A percentile compares a stretch with the other conserved stretches of the same genome.
Evolutionary conservation across 1,139 yeast species (phyloP).

Genomic region (Saccharomycopsis hybrid): DNA sequence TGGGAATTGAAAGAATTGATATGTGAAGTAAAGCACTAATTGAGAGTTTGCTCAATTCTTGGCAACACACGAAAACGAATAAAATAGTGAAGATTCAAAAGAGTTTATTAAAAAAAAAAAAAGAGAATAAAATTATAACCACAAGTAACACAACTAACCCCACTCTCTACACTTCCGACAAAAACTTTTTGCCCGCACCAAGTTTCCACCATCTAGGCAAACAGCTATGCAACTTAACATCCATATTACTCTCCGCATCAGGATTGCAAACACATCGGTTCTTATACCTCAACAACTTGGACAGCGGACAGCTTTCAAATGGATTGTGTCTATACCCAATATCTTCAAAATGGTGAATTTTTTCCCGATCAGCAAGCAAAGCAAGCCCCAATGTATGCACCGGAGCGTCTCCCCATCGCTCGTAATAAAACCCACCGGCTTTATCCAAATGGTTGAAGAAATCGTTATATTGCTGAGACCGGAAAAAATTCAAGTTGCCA

Average conservation of each 20-base stretch:
- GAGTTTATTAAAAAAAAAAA: no score
- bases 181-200: slow-evolving; percentile 42
- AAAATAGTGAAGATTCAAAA: no score
- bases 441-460: slow-evolving; percentile 65
- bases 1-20: no score
- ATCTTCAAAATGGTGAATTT: slow-evolving; percentile 85
- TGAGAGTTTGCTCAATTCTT: no score
- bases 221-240: slow-evolving; percentile 62
- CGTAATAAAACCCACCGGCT: slow-evolving; percentile 83
- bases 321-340: slow-evolving; percentile 86
- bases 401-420: slow-evolving; percentile 98
- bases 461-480: slow-evolving; percentile 62
- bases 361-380: slow-evolving; percentile 56
- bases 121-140: no score
- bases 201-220: slow-evolving; percentile 81
- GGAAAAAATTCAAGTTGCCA: slow-evolving; percentile 71
- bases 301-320: slow-evolving; percentile 72
- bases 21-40: no score
- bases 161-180: no score
- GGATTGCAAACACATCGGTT: slow-evolving; percentile 69
- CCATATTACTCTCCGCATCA: slow-evolving; percentile 44
- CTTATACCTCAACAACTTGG: slow-evolving; percentile 40
- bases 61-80: no score
- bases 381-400: slow-evolving; percentile 79
- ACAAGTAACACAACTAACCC: no score